phyloP scores from a whole-genome alignment of 768 basidiomycete species.

The Pulveroboletus sp. region DNA sequence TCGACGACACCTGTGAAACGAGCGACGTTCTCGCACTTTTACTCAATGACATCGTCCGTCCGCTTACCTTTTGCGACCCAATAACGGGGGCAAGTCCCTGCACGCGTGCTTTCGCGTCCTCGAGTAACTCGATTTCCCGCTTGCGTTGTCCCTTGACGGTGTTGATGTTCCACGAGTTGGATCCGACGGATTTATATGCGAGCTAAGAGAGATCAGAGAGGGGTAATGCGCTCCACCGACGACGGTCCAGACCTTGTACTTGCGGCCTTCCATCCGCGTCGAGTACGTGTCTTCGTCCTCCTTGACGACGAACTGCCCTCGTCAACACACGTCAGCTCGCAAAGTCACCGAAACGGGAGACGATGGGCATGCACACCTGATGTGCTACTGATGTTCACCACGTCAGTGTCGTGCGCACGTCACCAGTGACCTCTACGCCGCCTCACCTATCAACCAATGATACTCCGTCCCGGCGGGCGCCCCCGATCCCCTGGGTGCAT shows the following conservation, averaged over 20 bases:
- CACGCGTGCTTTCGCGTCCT: slow-evolving; percentile 5
- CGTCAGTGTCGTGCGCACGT: background rate
- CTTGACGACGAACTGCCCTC: slow-evolving; percentile 7
- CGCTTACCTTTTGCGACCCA: slow-evolving; percentile 8
- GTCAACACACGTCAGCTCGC: background rate
- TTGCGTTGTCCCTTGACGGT: slow-evolving; percentile 7
- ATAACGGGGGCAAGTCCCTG: slow-evolving; percentile 5
- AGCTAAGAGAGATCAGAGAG: too few relatives aligned
- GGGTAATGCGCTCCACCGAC: too few relatives aligned
- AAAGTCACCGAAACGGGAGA: background rate
- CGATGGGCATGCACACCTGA: background rate
- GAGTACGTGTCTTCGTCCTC: slow-evolving; percentile 10
- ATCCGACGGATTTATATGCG: slow-evolving; percentile 6
- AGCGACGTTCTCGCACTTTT: slow-evolving; percentile 13
- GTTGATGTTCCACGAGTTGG: slow-evolving; percentile 6
- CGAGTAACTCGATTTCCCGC: slow-evolving; percentile 9
- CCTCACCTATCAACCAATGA: slow-evolving; percentile 7
- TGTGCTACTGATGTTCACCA: background rate
- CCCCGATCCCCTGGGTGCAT: background rate
- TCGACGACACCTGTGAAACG: background rate
- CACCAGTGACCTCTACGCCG: too few relatives aligned
- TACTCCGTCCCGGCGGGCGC: slow-evolving; percentile 2
- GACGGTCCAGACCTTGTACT: too few relatives aligned
- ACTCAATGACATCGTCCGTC: slow-evolving; percentile 1
- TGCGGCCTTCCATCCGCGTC: slow-evolving; percentile 10